Evolutionary conservation across 2,329 filamentous ascomycete genomes (phyloP), one percentile per base, ranked within the genome.

Genomic region (Diaporthe sp.): DNA sequence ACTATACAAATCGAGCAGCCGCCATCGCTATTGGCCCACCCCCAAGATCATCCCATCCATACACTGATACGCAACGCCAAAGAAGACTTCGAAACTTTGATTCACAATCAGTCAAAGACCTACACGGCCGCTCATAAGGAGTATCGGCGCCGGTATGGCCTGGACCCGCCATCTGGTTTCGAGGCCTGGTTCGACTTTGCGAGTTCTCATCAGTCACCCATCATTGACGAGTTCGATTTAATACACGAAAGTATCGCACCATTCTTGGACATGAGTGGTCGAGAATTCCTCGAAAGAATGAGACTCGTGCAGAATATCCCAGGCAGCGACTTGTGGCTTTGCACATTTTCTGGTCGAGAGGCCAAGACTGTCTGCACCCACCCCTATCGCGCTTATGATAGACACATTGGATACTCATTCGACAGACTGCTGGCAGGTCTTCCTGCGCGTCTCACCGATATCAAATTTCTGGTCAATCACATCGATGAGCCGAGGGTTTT

Each of bases 221-320:
- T 89, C 19, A 88, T 90, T 37, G 88, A 90, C 75, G 85, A 89
- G 3, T 90, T 87, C 39, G 86, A 90, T 53, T 81, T 79, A 0
- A 86, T 90, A 3, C 79, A 84, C 58, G 75, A 85, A 0, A 76
- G 80, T 0, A 77, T 90, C 1, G 79, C 80, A 0, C 88, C 87
- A 0, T 86, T 89, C 55, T 82, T 83, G 75, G 81, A 76, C 3
- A 42, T 88, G 0, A 85, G 82, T 46, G 87, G 85, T 0, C 75
- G 77, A 0, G 81, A 86, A 15, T 74, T 86, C 3, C n/a, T 65
- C 0, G 62, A 81, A 2, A 75, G 78, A 0, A 84, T 87, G 77
- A 28, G 31, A 22, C 49, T 25, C 4, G 62, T 31, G 31, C 72
- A 74, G 17, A 57, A 60, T 31, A 39, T 60, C 13, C 61, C 51